Percentiles rank a stretch among this genome's conserved stretches.
These are phyloP conservation scores for Hypericum perforatum DNA, from an alignment of 345 rosid genomes.

Conservation along the genomic window DNA sequence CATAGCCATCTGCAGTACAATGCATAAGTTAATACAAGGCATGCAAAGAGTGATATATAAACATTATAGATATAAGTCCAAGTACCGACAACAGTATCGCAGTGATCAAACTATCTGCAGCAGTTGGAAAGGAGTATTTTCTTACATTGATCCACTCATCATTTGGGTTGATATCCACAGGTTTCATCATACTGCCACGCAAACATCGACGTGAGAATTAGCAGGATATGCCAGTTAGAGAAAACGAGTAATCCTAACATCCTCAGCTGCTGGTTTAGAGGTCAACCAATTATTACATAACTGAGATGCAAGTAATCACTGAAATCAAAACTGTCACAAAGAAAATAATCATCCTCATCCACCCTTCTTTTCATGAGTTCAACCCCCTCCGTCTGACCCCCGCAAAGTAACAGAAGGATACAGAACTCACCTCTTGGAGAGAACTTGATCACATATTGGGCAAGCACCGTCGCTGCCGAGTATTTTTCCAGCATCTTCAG, in stretches of 20 bases:
- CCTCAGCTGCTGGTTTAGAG: neutral
- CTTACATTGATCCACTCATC: conserved; percentile 98
- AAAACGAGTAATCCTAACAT: neutral
- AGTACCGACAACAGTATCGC: too few relatives aligned
- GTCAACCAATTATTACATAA: too few relatives aligned
- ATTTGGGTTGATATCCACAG: conserved; percentile 84
- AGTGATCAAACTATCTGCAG: neutral
- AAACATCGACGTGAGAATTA: conserved; percentile 19
- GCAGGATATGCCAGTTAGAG: neutral
- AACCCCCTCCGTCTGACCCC: neutral
- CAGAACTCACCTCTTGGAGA: conserved; percentile 65
- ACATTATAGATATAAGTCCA: too few relatives aligned
- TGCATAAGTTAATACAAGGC: conserved; percentile 2
- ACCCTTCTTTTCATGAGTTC: too few relatives aligned
- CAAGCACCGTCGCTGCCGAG: conserved; percentile 80
- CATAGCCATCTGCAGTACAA: conserved; percentile 71
- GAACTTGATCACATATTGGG: conserved; percentile 93
- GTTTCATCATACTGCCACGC: conserved; percentile 65
- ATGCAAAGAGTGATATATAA: conserved; percentile 7
- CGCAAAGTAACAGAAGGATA: neutral
- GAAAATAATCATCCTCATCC: too few relatives aligned
- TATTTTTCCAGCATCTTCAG: conserved; percentile 88
- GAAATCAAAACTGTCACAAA: too few relatives aligned
- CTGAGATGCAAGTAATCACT: too few relatives aligned
- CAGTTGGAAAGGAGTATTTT: conserved; percentile 4